Evolutionary conservation across 306 rosid species (phyloP).

Genomic region (Castanea crenata): DNA sequence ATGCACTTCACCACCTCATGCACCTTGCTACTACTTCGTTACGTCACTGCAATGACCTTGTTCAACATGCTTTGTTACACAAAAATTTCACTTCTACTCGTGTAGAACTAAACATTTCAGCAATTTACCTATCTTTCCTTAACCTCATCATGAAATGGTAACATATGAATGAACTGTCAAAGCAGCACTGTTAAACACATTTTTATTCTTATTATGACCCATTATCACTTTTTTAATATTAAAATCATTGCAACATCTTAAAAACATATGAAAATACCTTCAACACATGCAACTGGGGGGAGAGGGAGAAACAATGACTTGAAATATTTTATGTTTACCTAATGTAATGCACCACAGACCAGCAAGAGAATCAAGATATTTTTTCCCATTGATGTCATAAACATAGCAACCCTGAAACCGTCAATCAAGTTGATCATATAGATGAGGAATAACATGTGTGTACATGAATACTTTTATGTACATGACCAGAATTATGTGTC

Average conservation of each 20-base stretch:
- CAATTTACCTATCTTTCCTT: not conserved
- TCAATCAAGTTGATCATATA: slow-evolving; percentile 12
- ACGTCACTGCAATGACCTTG: not conserved
- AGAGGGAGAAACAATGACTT: not conserved
- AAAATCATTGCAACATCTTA: not conserved
- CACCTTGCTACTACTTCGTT: not conserved
- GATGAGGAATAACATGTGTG: not conserved
- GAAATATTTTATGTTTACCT: slow-evolving; percentile 31
- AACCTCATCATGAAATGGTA: not conserved
- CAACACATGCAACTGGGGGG: not conserved
- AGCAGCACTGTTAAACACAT: not conserved
- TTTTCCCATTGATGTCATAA: slow-evolving; percentile 78
- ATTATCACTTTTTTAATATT: not conserved
- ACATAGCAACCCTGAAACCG: slow-evolving; percentile 84
- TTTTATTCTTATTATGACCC: not conserved
- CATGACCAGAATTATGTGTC: not conserved
- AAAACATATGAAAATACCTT: not conserved
- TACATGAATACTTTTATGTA: not conserved
- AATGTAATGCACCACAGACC: slow-evolving; percentile 91
- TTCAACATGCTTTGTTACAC: not conserved
- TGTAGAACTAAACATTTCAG: not conserved
- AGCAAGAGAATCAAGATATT: slow-evolving; percentile 90
- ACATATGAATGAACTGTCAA: not conserved
- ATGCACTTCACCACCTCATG: not conserved
- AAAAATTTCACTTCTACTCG: not conserved